Evolutionary conservation across 2,329 filamentous ascomycete genomes (phyloP), one percentile per base, ranked within the genome.

Genomic region (Thelonectria olida): DNA sequence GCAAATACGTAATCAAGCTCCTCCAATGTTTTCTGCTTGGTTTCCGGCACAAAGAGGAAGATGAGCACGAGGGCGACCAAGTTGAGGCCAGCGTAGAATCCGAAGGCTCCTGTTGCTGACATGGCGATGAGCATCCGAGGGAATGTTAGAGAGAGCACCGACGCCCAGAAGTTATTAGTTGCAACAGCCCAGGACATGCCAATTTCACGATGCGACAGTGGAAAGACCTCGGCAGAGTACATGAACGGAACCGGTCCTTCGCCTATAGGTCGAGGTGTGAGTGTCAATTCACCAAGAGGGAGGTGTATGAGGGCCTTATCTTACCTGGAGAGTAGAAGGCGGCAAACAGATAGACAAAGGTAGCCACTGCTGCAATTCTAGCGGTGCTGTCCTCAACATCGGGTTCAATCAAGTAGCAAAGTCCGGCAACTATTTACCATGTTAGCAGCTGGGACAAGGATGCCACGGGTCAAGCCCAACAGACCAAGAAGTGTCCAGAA

Each of bases 311-410:
- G n/a, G n/a, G n/a, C n/a, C n/a, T n/a, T n/a, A n/a, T n/a, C 66
- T 63, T 66, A 38, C 85, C 85, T 0, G 86, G 85, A 0, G 85
- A 88, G 72, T 89, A 89, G 66, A 88, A 88, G 1, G 85, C 86
- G 0, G 82, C 84, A 65, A 90, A 90, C 6, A 90, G 69, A 74
- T 87, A 90, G 58, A 89, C 77, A 67, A 89, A 89, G 4, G 87
- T 77, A 0, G 87, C 85, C 13, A 90, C 82, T 0, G 84, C 73
- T 34, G 79, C 83, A 36, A 88, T 75, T 58, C 84, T 80, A 0
- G 82, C 79, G 0, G 70, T 80, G 31, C 73, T 80, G 0, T 76
- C 68, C 25, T 75, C 69, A 10, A 74, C 55, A 7, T 63, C 59
- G 0, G 66, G 50, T 12, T 74, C 69, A 17, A 77, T 76, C 39